phyloP scores from a whole-genome alignment of 352 stramenopile species.

The Globisporangium parvum region DNA sequence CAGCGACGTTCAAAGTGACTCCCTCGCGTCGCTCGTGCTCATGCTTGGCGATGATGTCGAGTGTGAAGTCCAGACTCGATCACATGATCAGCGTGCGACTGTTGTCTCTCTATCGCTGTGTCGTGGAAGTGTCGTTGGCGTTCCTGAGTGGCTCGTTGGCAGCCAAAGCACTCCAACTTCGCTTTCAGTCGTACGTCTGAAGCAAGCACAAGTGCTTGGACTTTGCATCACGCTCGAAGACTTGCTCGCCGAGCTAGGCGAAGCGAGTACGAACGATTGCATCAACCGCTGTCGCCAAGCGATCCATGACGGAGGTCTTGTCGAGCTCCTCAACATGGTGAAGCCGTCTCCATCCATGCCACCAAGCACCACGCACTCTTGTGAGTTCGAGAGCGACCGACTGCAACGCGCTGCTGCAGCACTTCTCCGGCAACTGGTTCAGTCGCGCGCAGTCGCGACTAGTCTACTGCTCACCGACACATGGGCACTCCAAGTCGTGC shows the following conservation, averaged over 20 bases:
- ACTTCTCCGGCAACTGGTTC: constrained; percentile 4
- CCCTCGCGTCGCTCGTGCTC: not conserved
- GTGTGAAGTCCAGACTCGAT: too few relatives aligned
- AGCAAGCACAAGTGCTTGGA: not conserved
- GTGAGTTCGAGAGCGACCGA: not conserved
- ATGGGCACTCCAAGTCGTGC: constrained; percentile 6
- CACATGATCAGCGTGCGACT: too few relatives aligned
- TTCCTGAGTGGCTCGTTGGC: too few relatives aligned
- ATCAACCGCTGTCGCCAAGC: constrained; percentile 2
- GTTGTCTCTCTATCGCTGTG: too few relatives aligned
- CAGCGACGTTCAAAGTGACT: not conserved
- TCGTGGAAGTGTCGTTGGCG: too few relatives aligned
- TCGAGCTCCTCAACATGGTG: too few relatives aligned
- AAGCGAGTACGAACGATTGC: not conserved
- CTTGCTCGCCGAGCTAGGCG: constrained; percentile 3
- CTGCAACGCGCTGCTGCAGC: constrained; percentile 2
- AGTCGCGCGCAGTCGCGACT: constrained; percentile 2
- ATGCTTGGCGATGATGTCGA: constrained; percentile 1
- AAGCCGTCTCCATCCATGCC: not conserved
- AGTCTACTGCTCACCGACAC: constrained; percentile 5
- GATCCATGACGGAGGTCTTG: not conserved
- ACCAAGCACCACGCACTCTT: not conserved
- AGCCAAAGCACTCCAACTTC: too few relatives aligned
- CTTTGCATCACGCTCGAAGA: not conserved
- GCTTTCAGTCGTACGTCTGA: not conserved